Percentiles rank a stretch among this genome's conserved stretches.
Conservation (phyloP, 1,139 yeast species). For the Eremothecium gossypii region DNA sequence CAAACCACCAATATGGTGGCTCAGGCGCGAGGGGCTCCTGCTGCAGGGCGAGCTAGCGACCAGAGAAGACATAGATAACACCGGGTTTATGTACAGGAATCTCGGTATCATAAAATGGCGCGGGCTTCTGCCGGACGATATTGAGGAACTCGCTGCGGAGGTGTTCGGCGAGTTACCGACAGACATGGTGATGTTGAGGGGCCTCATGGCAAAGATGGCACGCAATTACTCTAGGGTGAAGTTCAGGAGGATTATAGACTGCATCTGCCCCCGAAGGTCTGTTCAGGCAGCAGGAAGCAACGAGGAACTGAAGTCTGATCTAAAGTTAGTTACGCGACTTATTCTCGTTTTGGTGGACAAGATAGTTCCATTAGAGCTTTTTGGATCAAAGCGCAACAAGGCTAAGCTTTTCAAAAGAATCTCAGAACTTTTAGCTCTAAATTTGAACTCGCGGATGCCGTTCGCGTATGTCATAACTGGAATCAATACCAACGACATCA, state of each 20-base stretch:
- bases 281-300: slow-evolving; percentile 6
- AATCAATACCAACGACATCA: slow-evolving; percentile 35
- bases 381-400: slow-evolving; percentile 51
- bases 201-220: slow-evolving; percentile 8
- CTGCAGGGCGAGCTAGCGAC: neutral
- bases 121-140: slow-evolving; percentile 9
- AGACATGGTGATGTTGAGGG: slow-evolving; percentile 5
- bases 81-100: slow-evolving; percentile 11
- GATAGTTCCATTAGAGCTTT: slow-evolving; percentile 42
- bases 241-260: slow-evolving; percentile 14
- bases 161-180: neutral
- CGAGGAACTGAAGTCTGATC: slow-evolving; percentile 11
- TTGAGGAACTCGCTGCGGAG: slow-evolving; percentile 5
- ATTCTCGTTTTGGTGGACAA: slow-evolving; percentile 36
- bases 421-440: slow-evolving; percentile 34
- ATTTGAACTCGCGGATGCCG: slow-evolving; percentile 30
- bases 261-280: slow-evolving; percentile 14
- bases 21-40: neutral
- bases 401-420: slow-evolving; percentile 34
- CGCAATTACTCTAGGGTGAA: slow-evolving; percentile 12
- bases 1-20: slow-evolving; percentile 15
- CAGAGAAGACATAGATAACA: slow-evolving; percentile 3
- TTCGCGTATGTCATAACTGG: slow-evolving; percentile 26
- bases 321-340: slow-evolving; percentile 33
- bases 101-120: slow-evolving; percentile 4